These are phyloP conservation scores for Phytophthora colocasiae DNA, from an alignment of 352 stramenopile genomes.

Conservation along the genomic window DNA sequence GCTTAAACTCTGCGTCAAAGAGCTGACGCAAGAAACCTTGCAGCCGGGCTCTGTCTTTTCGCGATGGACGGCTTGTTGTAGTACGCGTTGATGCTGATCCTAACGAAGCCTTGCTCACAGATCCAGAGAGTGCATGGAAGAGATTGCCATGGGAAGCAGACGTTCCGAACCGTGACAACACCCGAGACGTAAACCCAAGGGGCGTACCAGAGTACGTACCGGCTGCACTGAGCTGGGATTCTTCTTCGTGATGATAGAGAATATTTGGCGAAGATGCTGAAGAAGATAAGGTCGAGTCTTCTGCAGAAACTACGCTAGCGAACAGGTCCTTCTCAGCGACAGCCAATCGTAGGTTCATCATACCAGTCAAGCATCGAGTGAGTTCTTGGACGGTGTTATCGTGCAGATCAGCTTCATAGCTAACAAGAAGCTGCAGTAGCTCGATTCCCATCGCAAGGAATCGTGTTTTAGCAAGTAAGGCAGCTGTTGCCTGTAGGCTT, in stretches of 20 bases:
- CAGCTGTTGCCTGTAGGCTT: conserved; percentile 38
- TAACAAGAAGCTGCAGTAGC: conserved; percentile 71
- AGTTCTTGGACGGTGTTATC: conserved; percentile 55
- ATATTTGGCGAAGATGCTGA: conserved; percentile 37
- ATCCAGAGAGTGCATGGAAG: conserved; percentile 62
- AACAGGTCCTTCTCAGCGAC: conserved; percentile 71
- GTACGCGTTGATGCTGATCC: conserved; percentile 4
- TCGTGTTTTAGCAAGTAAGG: conserved; percentile 64
- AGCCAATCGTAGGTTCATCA: conserved; percentile 55
- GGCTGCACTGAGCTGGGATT: conserved; percentile 7
- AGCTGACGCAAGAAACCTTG: conserved; percentile 54
- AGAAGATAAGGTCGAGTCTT: conserved; percentile 34
- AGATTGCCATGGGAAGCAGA: conserved; percentile 57
- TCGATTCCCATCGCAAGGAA: conserved; percentile 83
- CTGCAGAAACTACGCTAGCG: conserved; percentile 7
- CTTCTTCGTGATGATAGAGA: conserved; percentile 26
- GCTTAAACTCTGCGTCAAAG: conserved; percentile 66
- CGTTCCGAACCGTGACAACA: conserved; percentile 77
- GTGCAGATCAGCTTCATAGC: conserved; percentile 62
- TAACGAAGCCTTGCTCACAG: conserved; percentile 34
- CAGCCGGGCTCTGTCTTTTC: conserved; percentile 42
- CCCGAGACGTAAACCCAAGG: conserved; percentile 70
- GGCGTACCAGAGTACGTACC: conserved; percentile 27
- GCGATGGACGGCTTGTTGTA: conserved; percentile 23
- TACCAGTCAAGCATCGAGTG: conserved; percentile 68